Conservation (phyloP, 73 alveolate genomes). For the Stentor roeselii region DNA sequence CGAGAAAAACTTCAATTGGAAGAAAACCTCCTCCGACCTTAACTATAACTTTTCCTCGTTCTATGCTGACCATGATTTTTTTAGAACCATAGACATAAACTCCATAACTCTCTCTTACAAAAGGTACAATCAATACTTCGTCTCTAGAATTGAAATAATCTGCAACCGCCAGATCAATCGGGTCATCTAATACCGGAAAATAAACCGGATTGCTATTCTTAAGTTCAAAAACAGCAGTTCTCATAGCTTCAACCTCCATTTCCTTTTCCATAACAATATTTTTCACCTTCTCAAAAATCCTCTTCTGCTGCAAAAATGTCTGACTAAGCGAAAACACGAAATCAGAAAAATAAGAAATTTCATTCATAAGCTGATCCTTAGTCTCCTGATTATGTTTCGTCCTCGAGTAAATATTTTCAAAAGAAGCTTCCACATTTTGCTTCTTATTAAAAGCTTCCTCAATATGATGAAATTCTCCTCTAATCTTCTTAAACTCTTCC, state of each 20-base stretch:
- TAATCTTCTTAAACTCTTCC: background rate
- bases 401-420: background rate
- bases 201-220: no score
- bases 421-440: background rate
- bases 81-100: slow-evolving; percentile 38
- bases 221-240: background rate
- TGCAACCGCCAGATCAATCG: no score
- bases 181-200: no score
- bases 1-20: slow-evolving; percentile 41
- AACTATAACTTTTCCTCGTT: slow-evolving; percentile 35
- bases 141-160: no score
- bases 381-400: background rate
- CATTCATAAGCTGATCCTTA: background rate
- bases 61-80: slow-evolving; percentile 42
- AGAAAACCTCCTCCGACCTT: slow-evolving; percentile 52
- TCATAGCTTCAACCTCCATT: background rate
- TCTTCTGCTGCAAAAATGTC: background rate
- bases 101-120: slow-evolving; percentile 45
- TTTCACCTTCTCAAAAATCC: background rate
- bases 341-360: background rate
- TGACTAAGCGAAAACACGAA: background rate
- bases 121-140: no score
- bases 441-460: background rate
- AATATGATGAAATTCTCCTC: background rate
- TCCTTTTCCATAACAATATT: background rate